Evolutionary conservation across 306 rosid genomes (phyloP).

Genomic region (Begonia fuchsioides): DNA sequence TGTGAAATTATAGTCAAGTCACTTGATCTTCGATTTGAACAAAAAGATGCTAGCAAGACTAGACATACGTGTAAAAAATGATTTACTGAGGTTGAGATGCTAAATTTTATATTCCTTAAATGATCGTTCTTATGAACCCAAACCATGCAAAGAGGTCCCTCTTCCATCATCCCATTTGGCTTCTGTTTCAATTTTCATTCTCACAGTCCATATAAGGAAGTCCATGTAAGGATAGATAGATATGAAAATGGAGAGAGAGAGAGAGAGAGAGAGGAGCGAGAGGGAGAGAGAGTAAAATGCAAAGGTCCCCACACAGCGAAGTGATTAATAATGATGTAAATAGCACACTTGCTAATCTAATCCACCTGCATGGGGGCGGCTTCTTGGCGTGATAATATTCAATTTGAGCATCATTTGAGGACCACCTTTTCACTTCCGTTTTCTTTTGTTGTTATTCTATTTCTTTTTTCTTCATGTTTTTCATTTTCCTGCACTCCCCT

Average conservation of each 20-base stretch:
- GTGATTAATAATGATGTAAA: constrained; percentile 32
- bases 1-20: too few relatives aligned
- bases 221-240: background rate
- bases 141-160: background rate
- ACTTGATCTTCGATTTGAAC: too few relatives aligned
- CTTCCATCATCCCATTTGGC: background rate
- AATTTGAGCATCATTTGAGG: constrained; percentile 43
- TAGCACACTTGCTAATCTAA: constrained; percentile 35
- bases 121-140: background rate
- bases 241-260: too few relatives aligned
- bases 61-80: background rate
- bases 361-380: constrained; percentile 50
- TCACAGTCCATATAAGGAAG: background rate
- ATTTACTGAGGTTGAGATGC: background rate
- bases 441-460: constrained; percentile 8
- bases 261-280: too few relatives aligned
- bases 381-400: constrained; percentile 91
- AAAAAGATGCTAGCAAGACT: too few relatives aligned
- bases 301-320: constrained; percentile 18
- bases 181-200: background rate
- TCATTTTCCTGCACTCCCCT: background rate
- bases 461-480: background rate
- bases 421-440: constrained; percentile 43
- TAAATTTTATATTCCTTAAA: background rate
- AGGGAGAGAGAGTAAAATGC: constrained; percentile 27